These are phyloP conservation scores for Jacaranda copaia DNA, from an alignment of 257 asterid genomes.

Conservation along the genomic window DNA sequence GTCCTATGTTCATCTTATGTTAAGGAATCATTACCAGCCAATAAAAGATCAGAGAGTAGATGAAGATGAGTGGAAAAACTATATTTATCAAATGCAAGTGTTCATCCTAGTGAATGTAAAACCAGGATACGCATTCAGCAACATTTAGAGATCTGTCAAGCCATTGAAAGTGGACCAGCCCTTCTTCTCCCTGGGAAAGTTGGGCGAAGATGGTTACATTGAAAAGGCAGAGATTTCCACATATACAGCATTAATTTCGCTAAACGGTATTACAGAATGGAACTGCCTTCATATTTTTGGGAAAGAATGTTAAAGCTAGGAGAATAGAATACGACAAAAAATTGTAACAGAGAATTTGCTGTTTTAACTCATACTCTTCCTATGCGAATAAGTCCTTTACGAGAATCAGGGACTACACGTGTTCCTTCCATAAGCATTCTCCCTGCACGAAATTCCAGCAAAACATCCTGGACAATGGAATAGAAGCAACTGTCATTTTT, in stretches of 20 bases:
- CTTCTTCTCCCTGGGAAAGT: constrained; percentile 81
- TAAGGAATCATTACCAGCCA: constrained; percentile 53
- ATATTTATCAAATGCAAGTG: constrained; percentile 24
- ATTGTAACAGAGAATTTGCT: constrained; percentile 5
- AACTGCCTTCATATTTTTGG: constrained; percentile 1
- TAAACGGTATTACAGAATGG: constrained; percentile 25
- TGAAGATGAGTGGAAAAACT: constrained; percentile 16
- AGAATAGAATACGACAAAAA: constrained; percentile 15
- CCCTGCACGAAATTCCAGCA: constrained; percentile 95
- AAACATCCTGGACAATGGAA: constrained; percentile 59
- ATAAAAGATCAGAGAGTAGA: constrained; percentile 13
- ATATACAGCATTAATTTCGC: background rate
- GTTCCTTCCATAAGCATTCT: constrained; percentile 89
- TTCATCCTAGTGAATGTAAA: constrained; percentile 21
- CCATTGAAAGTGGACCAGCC: constrained; percentile 92
- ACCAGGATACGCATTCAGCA: constrained; percentile 89
- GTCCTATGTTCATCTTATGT: constrained; percentile 65
- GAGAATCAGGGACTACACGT: constrained; percentile 82
- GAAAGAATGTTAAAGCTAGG: background rate
- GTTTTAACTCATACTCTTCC: constrained; percentile 74
- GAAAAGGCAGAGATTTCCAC: constrained; percentile 6
- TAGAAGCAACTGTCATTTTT: constrained; percentile 19
- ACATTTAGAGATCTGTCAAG: constrained; percentile 70
- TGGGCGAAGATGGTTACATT: constrained; percentile 20
- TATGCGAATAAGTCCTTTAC: constrained; percentile 88